Conservation (phyloP, 73 alveolate species). For the Paramecium sonneborni region DNA sequence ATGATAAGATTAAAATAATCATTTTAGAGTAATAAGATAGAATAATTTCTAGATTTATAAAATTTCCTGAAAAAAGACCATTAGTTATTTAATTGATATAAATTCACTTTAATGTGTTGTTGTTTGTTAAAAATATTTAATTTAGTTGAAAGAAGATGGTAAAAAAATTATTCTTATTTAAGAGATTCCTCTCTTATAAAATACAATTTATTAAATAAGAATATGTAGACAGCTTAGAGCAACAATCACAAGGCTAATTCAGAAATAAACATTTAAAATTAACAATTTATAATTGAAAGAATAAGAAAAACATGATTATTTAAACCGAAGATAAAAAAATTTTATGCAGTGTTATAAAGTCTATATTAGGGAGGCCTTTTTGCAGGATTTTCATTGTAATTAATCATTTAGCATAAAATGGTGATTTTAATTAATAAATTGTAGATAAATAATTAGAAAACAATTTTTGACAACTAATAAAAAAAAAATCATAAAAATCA, state of each 20-base stretch:
- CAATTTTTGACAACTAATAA: not conserved
- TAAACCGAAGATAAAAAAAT: not conserved
- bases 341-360: not conserved
- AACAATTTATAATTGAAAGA: not conserved
- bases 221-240: not conserved
- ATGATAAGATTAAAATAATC: slow-evolving; percentile 39
- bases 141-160: not conserved
- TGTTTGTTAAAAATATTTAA: not conserved
- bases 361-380: not conserved
- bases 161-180: not conserved
- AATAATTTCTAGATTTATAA: not conserved
- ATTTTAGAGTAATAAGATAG: not conserved
- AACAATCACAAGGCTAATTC: not conserved
- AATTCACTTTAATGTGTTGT: not conserved
- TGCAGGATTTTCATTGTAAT: not conserved
- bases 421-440: not conserved
- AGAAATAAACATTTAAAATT: not conserved
- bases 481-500: not conserved
- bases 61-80: slow-evolving; percentile 47
- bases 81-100: slow-evolving; percentile 12
- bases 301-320: not conserved
- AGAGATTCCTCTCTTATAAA: slow-evolving; percentile 36
- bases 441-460: not conserved
- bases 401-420: not conserved
- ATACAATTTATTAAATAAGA: not conserved